Evolutionary conservation across 306 rosid species (phyloP).

Genomic region (Malus sieversii): DNA sequence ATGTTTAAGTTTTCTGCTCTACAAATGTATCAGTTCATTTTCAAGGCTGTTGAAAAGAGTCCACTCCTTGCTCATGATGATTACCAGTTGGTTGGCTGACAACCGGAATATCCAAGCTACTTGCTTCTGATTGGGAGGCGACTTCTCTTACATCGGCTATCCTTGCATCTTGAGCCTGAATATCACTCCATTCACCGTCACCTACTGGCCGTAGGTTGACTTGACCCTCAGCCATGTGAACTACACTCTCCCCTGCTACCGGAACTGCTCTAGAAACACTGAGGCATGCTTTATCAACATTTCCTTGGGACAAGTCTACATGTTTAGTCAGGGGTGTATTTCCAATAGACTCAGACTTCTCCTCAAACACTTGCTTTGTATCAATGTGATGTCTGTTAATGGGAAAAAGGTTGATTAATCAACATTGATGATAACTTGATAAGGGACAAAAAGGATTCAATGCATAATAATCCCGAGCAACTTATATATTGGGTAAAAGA

Average conservation of each 20-base stretch:
- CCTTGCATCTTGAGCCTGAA: conserved; percentile 88
- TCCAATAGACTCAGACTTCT: conserved; percentile 59
- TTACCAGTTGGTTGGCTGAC: conserved; percentile 60
- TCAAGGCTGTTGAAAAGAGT: conserved; percentile 64
- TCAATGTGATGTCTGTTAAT: conserved; percentile 70
- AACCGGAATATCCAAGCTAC: conserved; percentile 88
- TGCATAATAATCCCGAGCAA: background rate
- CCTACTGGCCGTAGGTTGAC: conserved; percentile 52
- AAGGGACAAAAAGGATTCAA: background rate
- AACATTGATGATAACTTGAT: background rate
- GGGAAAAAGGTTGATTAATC: background rate
- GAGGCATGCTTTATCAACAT: conserved; percentile 96
- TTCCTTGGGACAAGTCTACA: conserved; percentile 70
- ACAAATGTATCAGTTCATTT: conserved; percentile 9
- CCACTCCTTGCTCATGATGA: conserved; percentile 65
- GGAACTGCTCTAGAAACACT: conserved; percentile 65
- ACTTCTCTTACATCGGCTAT: conserved; percentile 93
- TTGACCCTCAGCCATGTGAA: conserved; percentile 64
- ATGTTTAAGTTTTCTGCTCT: conserved; percentile 17
- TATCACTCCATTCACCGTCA: conserved; percentile 86
- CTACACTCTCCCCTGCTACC: conserved; percentile 67
- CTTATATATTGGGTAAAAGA: conserved; percentile 7
- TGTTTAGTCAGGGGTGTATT: conserved; percentile 61
- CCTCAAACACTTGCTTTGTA: conserved; percentile 68
- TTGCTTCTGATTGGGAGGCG: conserved; percentile 58